A percentile compares a stretch with the other conserved stretches of the same genome.
phyloP scores from a whole-genome alignment of 306 rosid genomes.

The Hippophae rhamnoides region DNA sequence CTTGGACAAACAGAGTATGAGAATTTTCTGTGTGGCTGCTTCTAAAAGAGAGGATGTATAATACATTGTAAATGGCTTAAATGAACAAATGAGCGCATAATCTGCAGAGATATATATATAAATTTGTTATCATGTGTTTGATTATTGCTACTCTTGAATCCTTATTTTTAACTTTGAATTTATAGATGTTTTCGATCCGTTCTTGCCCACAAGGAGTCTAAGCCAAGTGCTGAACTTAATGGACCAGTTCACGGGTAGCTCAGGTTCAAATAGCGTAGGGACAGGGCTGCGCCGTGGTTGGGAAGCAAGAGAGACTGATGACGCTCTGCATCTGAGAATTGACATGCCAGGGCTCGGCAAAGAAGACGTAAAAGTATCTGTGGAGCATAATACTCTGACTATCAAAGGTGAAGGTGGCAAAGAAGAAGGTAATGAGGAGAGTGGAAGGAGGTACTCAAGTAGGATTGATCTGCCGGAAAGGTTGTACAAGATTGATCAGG shows the following conservation, averaged over 20 bases:
- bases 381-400: constrained; percentile 18
- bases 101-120: too few species aligned
- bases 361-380: constrained; percentile 19
- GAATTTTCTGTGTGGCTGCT: not conserved
- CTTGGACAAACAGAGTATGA: not conserved
- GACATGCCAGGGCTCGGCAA: constrained; percentile 27
- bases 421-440: constrained; percentile 3
- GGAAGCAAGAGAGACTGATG: constrained; percentile 19
- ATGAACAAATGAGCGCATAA: not conserved
- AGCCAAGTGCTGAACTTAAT: not conserved
- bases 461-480: constrained; percentile 20
- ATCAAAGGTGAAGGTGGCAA: constrained; percentile 17
- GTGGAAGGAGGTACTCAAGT: constrained; percentile 10
- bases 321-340: constrained; percentile 17
- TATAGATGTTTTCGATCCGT: not conserved
- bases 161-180: too few species aligned
- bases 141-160: too few species aligned
- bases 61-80: not conserved
- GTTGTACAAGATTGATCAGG: constrained; percentile 9
- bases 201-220: not conserved
- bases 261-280: not conserved
- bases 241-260: constrained; percentile 12
- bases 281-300: constrained; percentile 3
- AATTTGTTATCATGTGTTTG: too few species aligned
- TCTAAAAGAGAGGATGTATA: not conserved